Evolutionary conservation across 129 eudicot genomes (phyloP).

Genomic region (Artemisia tridentata): DNA sequence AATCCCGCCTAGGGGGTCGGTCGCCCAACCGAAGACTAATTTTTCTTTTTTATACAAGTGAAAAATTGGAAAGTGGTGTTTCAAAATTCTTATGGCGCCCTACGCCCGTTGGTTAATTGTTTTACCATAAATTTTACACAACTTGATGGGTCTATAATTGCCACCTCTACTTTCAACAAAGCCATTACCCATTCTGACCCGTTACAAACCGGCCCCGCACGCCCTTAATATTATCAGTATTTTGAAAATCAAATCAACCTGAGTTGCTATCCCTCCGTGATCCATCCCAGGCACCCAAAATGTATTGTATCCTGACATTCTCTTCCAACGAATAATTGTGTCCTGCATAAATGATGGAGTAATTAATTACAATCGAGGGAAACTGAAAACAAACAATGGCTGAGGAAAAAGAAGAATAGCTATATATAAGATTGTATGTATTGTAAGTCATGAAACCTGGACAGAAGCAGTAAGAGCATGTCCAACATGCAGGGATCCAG

Average conservation of each 20-base stretch:
- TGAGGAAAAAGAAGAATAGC: not conserved
- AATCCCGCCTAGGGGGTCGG: too few species aligned
- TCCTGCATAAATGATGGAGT: slow-evolving; percentile 5
- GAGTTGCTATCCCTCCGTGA: slow-evolving; percentile 98
- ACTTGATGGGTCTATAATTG: too few species aligned
- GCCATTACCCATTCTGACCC: not conserved
- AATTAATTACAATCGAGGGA: not conserved
- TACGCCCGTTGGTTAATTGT: too few species aligned
- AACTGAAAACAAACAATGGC: not conserved
- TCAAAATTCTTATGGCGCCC: too few species aligned
- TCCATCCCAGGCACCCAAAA: slow-evolving; percentile 99
- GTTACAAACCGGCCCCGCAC: not conserved
- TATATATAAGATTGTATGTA: too few species aligned
- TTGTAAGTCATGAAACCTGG: slow-evolving; percentile 45
- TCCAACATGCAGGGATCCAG: slow-evolving; percentile 95
- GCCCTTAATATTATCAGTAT: not conserved
- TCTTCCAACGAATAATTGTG: slow-evolving; percentile 92
- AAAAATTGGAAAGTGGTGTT: too few species aligned
- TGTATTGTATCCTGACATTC: slow-evolving; percentile 93
- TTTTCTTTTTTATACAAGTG: too few species aligned
- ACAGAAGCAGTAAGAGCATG: slow-evolving; percentile 95
- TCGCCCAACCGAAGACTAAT: too few species aligned
- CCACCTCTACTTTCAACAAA: not conserved
- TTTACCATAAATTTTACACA: too few species aligned
- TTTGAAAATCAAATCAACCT: slow-evolving; percentile 41